Evolutionary conservation across 495 filamentous ascomycete genomes (phyloP).

Genomic region (Trichocladium antarcticum): DNA sequence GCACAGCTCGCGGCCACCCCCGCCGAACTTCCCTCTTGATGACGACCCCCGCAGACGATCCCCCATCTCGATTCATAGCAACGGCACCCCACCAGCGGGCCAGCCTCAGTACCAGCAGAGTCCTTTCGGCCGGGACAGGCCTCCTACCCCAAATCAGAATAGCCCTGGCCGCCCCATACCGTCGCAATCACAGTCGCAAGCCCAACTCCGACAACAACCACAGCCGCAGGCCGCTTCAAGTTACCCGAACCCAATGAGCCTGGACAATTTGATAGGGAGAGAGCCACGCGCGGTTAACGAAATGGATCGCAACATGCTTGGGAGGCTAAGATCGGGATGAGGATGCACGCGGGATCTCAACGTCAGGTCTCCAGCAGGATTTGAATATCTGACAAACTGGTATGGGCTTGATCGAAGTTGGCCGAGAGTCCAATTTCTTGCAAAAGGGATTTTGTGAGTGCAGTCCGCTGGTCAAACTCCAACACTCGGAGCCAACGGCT

Average conservation of each 20-base stretch:
- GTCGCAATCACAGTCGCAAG: conserved; percentile 6
- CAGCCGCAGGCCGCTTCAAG: conserved; percentile 7
- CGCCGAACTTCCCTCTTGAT: conserved; percentile 33
- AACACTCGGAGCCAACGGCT: too few relatives aligned
- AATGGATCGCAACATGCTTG: conserved; percentile 39
- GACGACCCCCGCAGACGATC: conserved; percentile 38
- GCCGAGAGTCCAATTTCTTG: too few relatives aligned
- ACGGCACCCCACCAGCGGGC: conserved; percentile 28
- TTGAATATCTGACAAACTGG: too few relatives aligned
- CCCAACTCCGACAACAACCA: neutral
- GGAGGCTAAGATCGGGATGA: too few relatives aligned
- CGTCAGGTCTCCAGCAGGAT: too few relatives aligned
- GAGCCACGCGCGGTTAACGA: conserved; percentile 16
- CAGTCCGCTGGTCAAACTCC: too few relatives aligned
- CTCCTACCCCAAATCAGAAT: conserved; percentile 18
- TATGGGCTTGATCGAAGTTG: too few relatives aligned
- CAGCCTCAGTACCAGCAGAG: conserved; percentile 23
- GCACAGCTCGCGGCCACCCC: conserved; percentile 33
- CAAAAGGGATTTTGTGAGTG: too few relatives aligned
- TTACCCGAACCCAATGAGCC: conserved; percentile 32
- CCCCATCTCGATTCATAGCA: conserved; percentile 34
- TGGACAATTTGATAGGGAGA: conserved; percentile 33
- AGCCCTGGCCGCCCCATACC: conserved; percentile 17
- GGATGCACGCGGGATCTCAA: too few relatives aligned
- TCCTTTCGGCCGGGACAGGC: conserved; percentile 17